A percentile compares a stretch with the other conserved stretches of the same genome.
Conservation (phyloP, 441 rosid species). For the Erysimum cheiri region DNA sequence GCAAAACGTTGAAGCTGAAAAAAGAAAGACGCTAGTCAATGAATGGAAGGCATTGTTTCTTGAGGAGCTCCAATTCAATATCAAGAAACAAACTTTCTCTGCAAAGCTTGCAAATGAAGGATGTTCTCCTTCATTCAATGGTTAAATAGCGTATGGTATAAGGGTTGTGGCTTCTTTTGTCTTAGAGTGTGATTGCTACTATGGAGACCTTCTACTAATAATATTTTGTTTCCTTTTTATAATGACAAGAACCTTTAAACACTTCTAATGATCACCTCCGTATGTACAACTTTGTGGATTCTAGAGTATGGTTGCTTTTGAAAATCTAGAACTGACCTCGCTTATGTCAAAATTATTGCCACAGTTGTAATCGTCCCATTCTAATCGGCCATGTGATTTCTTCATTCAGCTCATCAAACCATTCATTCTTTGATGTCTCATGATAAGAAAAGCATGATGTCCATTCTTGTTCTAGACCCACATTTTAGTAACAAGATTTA, state of each 20-base stretch:
- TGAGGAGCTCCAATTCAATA: neutral
- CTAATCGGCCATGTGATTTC: neutral
- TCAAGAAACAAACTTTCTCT: conserved; percentile 1
- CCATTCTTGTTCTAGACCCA: neutral
- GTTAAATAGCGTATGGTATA: no score
- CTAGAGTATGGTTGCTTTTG: neutral
- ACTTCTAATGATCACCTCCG: neutral
- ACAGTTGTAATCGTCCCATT: no score
- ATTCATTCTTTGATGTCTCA: neutral
- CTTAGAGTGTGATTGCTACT: neutral
- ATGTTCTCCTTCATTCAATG: neutral
- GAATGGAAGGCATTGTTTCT: conserved; percentile 22
- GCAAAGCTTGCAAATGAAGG: conserved; percentile 17
- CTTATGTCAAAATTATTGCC: neutral
- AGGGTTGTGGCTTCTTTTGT: conserved; percentile 10
- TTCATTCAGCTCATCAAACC: neutral
- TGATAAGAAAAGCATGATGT: neutral
- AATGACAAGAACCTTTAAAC: neutral
- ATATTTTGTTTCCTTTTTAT: neutral
- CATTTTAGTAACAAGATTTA: neutral
- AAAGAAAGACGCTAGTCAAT: neutral
- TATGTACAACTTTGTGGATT: neutral
- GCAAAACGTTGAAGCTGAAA: neutral
- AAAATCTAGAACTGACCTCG: neutral
- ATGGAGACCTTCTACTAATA: neutral